Evolutionary conservation across 2,329 filamentous ascomycete species (phyloP).

Genomic region (Penicillium oxalicum): DNA sequence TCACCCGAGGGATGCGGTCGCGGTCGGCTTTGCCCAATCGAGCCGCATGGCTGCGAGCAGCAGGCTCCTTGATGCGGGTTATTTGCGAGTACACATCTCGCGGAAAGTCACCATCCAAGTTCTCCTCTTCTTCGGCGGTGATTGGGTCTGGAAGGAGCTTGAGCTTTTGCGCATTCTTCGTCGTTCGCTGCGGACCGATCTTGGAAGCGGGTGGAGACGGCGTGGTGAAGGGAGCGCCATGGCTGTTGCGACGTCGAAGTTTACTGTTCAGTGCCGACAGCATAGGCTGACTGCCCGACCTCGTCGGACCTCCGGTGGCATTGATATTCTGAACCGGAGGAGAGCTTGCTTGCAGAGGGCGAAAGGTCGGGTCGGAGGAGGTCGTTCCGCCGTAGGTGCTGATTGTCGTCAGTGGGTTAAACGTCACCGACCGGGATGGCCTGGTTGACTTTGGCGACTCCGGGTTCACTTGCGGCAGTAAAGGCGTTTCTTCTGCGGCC

Average conservation of each 20-base stretch:
- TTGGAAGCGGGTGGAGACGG: constrained; percentile 51
- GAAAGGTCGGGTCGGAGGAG: constrained; percentile 37
- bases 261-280: constrained; percentile 81
- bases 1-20: constrained; percentile 79
- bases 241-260: constrained; percentile 77
- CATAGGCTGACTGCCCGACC: constrained; percentile 49
- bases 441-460: constrained; percentile 36
- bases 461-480: constrained; percentile 33
- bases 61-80: constrained; percentile 94
- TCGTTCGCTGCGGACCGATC: constrained; percentile 89
- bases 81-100: constrained; percentile 97
- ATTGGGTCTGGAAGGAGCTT: constrained; percentile 94
- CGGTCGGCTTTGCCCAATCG: constrained; percentile 89
- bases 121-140: constrained; percentile 71
- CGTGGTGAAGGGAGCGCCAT: constrained; percentile 53
- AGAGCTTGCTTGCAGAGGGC: constrained; percentile 37
- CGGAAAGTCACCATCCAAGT: constrained; percentile 78
- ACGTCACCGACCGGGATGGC: constrained; percentile 42
- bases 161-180: constrained; percentile 91
- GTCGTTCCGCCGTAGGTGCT: constrained; percentile 40
- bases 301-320: constrained; percentile 21
- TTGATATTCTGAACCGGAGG: constrained; percentile 30
- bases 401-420: constrained; percentile 44
- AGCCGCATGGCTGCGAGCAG: constrained; percentile 83
- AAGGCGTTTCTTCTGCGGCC: constrained; percentile 38